Conservation (phyloP, 768 basidiomycete genomes). For the Tulasnella sp. region DNA sequence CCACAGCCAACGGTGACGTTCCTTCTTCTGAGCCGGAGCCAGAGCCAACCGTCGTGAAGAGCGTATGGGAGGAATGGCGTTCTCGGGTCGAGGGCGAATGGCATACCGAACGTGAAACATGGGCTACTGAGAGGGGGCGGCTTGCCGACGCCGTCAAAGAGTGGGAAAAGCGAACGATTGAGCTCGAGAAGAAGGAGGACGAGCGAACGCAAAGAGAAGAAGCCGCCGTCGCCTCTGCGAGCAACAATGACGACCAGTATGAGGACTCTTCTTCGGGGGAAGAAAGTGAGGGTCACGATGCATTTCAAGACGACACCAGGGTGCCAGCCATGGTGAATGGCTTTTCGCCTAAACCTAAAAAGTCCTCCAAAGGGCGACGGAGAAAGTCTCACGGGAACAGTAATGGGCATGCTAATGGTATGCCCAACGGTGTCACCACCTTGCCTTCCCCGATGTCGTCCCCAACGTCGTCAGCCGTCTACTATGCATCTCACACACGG, state of each 20-base stretch:
- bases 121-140: conserved; percentile 68
- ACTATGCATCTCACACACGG: conserved; percentile 3
- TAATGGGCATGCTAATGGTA: neutral
- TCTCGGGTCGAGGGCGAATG: conserved; percentile 68
- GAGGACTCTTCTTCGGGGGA: neutral
- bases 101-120: conserved; percentile 65
- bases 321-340: conserved; percentile 7
- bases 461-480: conserved; percentile 15
- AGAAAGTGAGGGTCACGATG: neutral
- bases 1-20: conserved; percentile 7
- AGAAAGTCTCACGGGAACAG: neutral
- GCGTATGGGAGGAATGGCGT: conserved; percentile 50
- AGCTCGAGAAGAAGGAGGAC: conserved; percentile 26
- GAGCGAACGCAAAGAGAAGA: conserved; percentile 25
- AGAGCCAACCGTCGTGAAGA: conserved; percentile 33
- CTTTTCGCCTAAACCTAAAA: neutral
- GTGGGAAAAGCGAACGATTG: conserved; percentile 52
- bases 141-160: conserved; percentile 62
- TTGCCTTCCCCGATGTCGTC: conserved; percentile 15
- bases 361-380: neutral
- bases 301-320: conserved; percentile 4
- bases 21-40: conserved; percentile 30
- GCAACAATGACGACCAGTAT: conserved; percentile 1
- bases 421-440: conserved; percentile 1
- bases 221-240: neutral